phyloP scores from a whole-genome alignment of 2,329 filamentous ascomycete genomes.

The Sclerotinia glacialis region DNA sequence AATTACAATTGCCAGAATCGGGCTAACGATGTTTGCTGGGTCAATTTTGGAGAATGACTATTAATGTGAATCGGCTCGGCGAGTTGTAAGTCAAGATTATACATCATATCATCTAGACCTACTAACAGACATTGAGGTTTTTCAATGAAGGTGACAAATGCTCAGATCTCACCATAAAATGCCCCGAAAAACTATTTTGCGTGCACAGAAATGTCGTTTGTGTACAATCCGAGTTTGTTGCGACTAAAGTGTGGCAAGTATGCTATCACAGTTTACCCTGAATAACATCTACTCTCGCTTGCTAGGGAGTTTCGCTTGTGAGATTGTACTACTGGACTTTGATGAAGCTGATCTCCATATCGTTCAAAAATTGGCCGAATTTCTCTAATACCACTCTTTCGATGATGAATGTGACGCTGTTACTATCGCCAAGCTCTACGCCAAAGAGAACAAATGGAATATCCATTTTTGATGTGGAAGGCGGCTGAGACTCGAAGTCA shows the following conservation, averaged over 20 bases:
- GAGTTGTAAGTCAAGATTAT: background rate
- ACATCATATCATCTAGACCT: background rate
- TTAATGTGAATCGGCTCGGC: background rate
- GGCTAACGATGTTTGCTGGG: background rate
- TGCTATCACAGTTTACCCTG: background rate
- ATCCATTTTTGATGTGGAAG: background rate
- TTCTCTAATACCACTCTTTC: background rate
- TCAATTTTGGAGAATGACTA: background rate
- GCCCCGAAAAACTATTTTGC: constrained; percentile 19
- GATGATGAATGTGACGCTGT: background rate
- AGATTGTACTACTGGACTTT: background rate
- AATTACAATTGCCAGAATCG: background rate
- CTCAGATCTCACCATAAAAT: constrained; percentile 27
- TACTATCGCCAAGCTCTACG: background rate
- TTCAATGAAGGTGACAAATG: constrained; percentile 6
- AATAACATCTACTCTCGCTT: background rate
- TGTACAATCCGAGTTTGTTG: constrained; percentile 24
- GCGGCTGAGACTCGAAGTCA: background rate
- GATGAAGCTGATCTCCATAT: background rate
- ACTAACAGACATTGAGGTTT: background rate
- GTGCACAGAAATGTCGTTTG: constrained; percentile 30
- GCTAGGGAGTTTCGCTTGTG: background rate
- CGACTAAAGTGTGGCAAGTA: constrained; percentile 14
- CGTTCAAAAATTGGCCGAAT: background rate
- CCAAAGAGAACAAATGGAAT: background rate